These are phyloP conservation scores for Penicillium odoratum DNA, from an alignment of 495 filamentous ascomycete species.

Conservation along the genomic window DNA sequence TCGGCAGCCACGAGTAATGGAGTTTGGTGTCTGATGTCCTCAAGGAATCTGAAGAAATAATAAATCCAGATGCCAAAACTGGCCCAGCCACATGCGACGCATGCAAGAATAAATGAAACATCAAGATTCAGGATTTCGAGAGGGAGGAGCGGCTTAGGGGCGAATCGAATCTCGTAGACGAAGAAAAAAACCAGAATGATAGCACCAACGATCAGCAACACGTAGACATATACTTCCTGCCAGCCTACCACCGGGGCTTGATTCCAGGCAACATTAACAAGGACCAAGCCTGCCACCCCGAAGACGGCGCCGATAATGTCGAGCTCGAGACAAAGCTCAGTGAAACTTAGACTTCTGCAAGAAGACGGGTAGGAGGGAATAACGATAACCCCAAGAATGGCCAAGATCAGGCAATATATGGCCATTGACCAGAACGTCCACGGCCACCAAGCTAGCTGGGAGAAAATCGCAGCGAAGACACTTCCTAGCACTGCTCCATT, in stretches of 20 bases:
- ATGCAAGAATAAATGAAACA: conserved; percentile 53
- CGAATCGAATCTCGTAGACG: conserved; percentile 37
- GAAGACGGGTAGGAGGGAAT: conserved; percentile 50
- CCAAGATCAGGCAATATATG: conserved; percentile 35
- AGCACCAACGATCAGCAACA: conserved; percentile 59
- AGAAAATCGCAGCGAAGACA: conserved; percentile 50
- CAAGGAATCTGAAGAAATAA: conserved; percentile 58
- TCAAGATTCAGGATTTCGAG: no score
- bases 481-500: conserved; percentile 53
- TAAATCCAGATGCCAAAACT: conserved; percentile 62
- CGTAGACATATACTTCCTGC: conserved; percentile 52
- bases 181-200: no score
- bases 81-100: conserved; percentile 58
- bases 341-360: conserved; percentile 13
- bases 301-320: conserved; percentile 50
- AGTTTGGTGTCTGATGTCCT: conserved; percentile 44
- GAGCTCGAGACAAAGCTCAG: conserved; percentile 28
- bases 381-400: conserved; percentile 5
- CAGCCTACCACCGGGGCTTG: conserved; percentile 61
- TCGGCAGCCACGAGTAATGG: conserved; percentile 51
- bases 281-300: conserved; percentile 57
- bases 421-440: conserved; percentile 63
- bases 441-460: conserved; percentile 57
- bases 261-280: conserved; percentile 64
- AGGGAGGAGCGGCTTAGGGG: no score